These are phyloP conservation scores for Yarrowia sp. DNA, from an alignment of 805 yeast species.

Conservation along the genomic window DNA sequence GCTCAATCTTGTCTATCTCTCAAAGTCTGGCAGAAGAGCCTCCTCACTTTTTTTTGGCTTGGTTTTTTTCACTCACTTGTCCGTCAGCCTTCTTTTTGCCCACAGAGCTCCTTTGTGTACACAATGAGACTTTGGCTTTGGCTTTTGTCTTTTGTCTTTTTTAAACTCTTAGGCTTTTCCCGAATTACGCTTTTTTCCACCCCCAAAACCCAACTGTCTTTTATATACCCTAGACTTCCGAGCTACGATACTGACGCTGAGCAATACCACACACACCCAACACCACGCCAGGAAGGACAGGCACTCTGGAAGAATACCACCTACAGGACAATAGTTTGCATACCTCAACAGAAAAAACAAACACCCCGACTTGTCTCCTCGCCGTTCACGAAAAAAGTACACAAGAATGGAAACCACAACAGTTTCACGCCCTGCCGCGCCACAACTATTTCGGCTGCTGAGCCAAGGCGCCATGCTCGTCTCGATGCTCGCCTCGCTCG, in stretches of 20 bases:
- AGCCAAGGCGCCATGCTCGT: conserved; percentile 19
- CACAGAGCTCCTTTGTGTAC: conserved; percentile 11
- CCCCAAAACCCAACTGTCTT: conserved; percentile 18
- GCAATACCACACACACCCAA: not conserved
- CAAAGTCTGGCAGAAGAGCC: no score
- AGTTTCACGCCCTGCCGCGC: conserved; percentile 5
- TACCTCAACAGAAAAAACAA: not conserved
- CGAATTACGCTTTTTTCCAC: conserved; percentile 14
- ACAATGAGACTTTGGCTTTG: conserved; percentile 18
- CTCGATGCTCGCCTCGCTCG: not conserved
- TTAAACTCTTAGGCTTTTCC: conserved; percentile 1
- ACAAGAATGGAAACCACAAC: conserved; percentile 7
- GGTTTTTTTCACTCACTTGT: not conserved
- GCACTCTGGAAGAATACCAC: not conserved
- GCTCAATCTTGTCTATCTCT: not conserved
- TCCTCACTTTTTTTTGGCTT: not conserved
- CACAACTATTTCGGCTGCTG: conserved; percentile 17
- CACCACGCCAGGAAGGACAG: not conserved
- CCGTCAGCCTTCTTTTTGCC: conserved; percentile 1
- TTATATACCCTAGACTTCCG: conserved; percentile 23
- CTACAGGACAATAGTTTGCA: conserved; percentile 1
- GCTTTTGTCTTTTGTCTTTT: not conserved
- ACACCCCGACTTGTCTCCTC: not conserved
- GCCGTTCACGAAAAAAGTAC: no score
- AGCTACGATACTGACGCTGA: not conserved